Evolutionary conservation across 2,329 filamentous ascomycete species (phyloP).

Genomic region (Pyricularia pennisetigena): DNA sequence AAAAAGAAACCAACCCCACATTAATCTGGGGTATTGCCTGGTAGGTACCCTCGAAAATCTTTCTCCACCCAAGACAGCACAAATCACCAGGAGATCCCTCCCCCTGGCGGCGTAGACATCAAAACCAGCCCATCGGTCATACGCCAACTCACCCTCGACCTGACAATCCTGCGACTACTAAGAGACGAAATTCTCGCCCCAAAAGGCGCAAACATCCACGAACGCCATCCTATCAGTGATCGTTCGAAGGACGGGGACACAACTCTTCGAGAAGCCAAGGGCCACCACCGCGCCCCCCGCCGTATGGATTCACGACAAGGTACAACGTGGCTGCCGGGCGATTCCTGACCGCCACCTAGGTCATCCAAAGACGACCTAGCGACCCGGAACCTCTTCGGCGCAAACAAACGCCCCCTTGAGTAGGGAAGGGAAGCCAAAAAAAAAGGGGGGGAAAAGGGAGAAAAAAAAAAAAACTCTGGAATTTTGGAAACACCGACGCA

Average conservation of each 20-base stretch:
- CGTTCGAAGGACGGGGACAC: neutral
- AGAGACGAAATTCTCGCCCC: neutral
- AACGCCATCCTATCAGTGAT: neutral
- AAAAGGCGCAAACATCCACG: neutral
- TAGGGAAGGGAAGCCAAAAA: neutral
- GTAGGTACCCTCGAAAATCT: neutral
- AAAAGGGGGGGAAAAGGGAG: too few relatives aligned
- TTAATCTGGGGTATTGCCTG: neutral
- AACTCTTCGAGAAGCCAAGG: neutral
- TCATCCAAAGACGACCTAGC: neutral
- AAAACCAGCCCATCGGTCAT: neutral
- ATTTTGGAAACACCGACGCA: neutral
- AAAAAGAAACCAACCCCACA: neutral
- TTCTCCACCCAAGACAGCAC: neutral
- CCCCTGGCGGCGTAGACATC: neutral
- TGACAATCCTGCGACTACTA: neutral
- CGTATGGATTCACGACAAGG: slow-evolving; percentile 1
- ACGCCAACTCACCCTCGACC: neutral
- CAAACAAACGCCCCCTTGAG: neutral
- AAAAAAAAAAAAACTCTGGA: neutral
- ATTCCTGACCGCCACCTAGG: slow-evolving; percentile 1
- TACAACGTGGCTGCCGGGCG: neutral
- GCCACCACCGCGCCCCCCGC: neutral
- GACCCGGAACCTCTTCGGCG: neutral
- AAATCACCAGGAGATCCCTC: neutral